Base-by-base conservation (phyloP, 495 filamentous ascomycete genomes). In the Letharia columbiana region DNA sequence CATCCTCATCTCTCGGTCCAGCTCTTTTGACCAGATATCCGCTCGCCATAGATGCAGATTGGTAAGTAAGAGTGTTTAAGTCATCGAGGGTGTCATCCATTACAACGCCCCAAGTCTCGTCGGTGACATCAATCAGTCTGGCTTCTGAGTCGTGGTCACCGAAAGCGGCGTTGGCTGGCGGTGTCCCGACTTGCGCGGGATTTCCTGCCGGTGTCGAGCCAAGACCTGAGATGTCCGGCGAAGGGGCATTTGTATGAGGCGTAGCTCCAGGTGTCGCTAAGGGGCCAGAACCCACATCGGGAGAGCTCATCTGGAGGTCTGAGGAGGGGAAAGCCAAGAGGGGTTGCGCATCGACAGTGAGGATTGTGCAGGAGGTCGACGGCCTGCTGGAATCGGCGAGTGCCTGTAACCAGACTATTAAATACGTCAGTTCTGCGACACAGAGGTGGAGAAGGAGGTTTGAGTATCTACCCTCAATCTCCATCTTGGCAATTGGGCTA, bases 71-170 rank as follows among this genome's bases (percentile, higher is more conserved):
- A 15, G 84, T 85, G 2, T 80, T 76, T 4, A 31, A 82, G 73
- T 92, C 88, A 0, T 81, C 77, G 33, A 67, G 23, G 47, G 61
- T 31, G 40, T 59, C 23, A 15, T 77, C 78, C 56, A 92, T 77
- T 20, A 96, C 76, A 31, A 91, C 83, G 39, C 85, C 87, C 90
- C 90, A 96, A 4, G 86, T 89, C 62, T 92, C 88, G 64, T 98
- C 92, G 31, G 83, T 84, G 40, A 85, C 72, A 71, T 98, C 92
- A 8, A 90, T 76, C 10, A 98, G 82, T 20, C 86, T 82, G 10
- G 90, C 82, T 54, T 95, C 90, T 0, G 83, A 79, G 60, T 95
- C 91, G 1, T 84, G 73, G 54, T 91, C 86, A 17, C 84, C 83
- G 18, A 81, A 83, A 0, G 87, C 81, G 1, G 85, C 86, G 9